These are phyloP conservation scores for Pseudopithomyces chartarum DNA, from an alignment of 2,329 filamentous ascomycete genomes.

Conservation along the genomic window DNA sequence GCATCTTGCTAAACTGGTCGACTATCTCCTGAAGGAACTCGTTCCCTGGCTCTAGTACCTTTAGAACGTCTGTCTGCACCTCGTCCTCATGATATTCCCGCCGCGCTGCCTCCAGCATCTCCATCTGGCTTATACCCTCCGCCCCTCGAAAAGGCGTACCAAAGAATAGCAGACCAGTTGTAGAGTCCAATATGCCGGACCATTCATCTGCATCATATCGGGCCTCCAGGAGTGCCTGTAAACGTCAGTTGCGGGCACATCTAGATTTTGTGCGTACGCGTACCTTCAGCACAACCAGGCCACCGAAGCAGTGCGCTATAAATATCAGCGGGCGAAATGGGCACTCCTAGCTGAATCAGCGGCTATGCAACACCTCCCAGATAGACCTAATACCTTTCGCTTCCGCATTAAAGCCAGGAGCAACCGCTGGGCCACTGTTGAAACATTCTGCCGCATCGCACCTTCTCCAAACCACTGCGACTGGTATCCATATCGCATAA, in stretches of 20 bases:
- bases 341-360: conserved; percentile 16
- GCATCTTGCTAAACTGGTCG: conserved; percentile 22
- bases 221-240: conserved; percentile 24
- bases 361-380: neutral
- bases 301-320: conserved; percentile 31
- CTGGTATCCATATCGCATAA: conserved; percentile 34
- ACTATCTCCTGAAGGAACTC: conserved; percentile 27
- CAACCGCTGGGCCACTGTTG: conserved; percentile 21
- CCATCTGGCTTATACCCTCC: conserved; percentile 25
- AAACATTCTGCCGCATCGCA: conserved; percentile 22
- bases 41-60: conserved; percentile 28
- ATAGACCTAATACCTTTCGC: neutral
- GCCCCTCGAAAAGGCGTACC: conserved; percentile 33
- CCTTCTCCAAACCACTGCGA: conserved; percentile 30
- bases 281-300: conserved; percentile 30
- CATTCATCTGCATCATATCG: conserved; percentile 15
- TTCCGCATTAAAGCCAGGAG: conserved; percentile 20
- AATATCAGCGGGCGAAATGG: conserved; percentile 27
- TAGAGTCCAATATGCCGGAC: conserved; percentile 22
- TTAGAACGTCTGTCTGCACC: conserved; percentile 20
- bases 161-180: conserved; percentile 26
- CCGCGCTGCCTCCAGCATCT: conserved; percentile 29
- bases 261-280: neutral
- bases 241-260: conserved; percentile 12
- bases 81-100: conserved; percentile 24